Conservation (phyloP, 441 rosid genomes). For the Geranium incanum region DNA sequence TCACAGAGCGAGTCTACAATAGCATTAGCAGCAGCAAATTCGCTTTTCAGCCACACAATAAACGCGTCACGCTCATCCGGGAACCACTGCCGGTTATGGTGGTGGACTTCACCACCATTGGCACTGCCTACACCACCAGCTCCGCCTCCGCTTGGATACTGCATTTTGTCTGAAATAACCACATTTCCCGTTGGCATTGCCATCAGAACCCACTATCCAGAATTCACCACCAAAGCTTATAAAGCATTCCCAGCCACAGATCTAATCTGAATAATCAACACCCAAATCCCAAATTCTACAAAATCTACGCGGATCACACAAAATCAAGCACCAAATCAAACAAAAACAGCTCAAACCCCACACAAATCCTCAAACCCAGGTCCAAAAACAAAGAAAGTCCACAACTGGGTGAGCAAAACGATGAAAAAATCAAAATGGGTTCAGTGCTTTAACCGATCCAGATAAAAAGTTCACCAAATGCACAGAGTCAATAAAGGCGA, state of each 20-base stretch:
- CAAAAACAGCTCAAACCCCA: background rate
- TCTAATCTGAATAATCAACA: slow-evolving; percentile 6
- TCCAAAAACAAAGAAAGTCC: background rate
- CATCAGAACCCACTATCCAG: slow-evolving; percentile 28
- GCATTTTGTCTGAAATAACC: slow-evolving; percentile 49
- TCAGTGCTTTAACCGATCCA: no score
- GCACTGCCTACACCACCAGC: slow-evolving; percentile 27
- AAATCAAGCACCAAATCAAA: slow-evolving; percentile 15
- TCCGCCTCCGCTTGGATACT: slow-evolving; percentile 31
- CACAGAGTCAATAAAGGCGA: no score
- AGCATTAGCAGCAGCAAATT: slow-evolving; percentile 87
- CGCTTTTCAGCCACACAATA: slow-evolving; percentile 73
- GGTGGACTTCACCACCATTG: slow-evolving; percentile 24
- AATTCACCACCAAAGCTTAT: slow-evolving; percentile 9
- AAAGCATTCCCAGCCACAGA: slow-evolving; percentile 17
- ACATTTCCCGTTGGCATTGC: slow-evolving; percentile 79
- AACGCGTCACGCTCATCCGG: slow-evolving; percentile 70
- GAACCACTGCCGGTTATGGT: slow-evolving; percentile 39
- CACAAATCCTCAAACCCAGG: background rate
- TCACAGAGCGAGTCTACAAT: slow-evolving; percentile 66
- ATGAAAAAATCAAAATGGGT: no score
- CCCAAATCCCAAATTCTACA: background rate
- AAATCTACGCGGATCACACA: slow-evolving; percentile 19
- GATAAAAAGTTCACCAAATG: no score
- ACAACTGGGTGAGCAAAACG: no score